Conservation (phyloP, 257 asterid genomes). For the Primulina eburnea region DNA sequence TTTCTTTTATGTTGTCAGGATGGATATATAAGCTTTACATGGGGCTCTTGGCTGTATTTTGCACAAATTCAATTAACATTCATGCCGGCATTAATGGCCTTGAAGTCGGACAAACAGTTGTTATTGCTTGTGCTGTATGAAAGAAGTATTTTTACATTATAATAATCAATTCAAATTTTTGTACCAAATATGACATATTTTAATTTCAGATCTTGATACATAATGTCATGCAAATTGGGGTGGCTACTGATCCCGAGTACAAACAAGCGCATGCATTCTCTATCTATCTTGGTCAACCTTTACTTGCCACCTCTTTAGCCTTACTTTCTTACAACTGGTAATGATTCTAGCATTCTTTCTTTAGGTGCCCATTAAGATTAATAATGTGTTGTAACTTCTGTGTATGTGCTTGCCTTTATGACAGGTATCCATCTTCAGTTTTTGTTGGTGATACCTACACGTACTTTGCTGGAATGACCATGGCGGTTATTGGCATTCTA, state of each 20-base stretch:
- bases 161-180: background rate
- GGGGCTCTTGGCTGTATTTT: conserved; percentile 89
- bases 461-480: conserved; percentile 80
- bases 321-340: conserved; percentile 91
- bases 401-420: background rate
- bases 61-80: conserved; percentile 92
- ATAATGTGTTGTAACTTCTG: conserved; percentile 7
- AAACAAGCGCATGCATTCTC: conserved; percentile 95
- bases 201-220: conserved; percentile 69
- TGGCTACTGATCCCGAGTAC: conserved; percentile 61
- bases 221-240: conserved; percentile 87
- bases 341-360: conserved; percentile 18
- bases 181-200: conserved; percentile 14
- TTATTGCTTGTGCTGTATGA: conserved; percentile 89
- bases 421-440: conserved; percentile 76
- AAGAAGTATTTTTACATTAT: background rate
- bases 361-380: background rate
- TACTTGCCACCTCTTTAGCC: conserved; percentile 90
- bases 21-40: conserved; percentile 88
- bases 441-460: conserved; percentile 81
- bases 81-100: conserved; percentile 97
- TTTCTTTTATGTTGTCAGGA: conserved; percentile 45
- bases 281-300: conserved; percentile 81
- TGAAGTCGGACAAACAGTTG: conserved; percentile 95
- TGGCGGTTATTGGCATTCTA: conserved; percentile 76